A percentile compares a stretch with the other conserved stretches of the same genome.
Evolutionary conservation across 148 eudicot species (phyloP).

Genomic region (Euryodendron excelsum): DNA sequence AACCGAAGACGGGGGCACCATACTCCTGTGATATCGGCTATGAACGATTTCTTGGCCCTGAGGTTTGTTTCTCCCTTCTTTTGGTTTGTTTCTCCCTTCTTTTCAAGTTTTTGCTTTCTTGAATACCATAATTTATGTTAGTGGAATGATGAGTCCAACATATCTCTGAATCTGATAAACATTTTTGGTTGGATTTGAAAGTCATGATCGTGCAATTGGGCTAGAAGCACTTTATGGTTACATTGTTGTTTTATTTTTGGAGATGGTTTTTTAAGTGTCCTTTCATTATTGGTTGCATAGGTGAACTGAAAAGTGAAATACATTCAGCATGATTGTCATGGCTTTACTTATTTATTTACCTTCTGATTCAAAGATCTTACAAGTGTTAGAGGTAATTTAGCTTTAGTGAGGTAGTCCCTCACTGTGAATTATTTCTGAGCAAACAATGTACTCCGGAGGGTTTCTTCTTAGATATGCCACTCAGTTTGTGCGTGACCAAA

Average conservation of each 20-base stretch:
- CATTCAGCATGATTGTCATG: not conserved
- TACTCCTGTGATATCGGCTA: conserved; percentile 94
- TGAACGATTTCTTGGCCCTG: conserved; percentile 97
- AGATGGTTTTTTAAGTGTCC: too few species aligned
- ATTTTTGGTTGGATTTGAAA: not conserved
- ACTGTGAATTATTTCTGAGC: not conserved
- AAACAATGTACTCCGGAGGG: not conserved
- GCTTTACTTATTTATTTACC: not conserved
- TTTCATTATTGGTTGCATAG: not conserved
- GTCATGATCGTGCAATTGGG: not conserved
- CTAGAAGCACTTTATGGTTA: not conserved
- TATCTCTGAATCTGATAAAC: not conserved
- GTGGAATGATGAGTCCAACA: not conserved
- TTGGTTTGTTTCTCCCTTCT: too few species aligned
- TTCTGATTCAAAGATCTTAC: not conserved
- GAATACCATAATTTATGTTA: not conserved
- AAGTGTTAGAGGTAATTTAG: not conserved
- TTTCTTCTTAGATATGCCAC: not conserved
- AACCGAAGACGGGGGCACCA: conserved; percentile 97
- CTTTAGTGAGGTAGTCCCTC: not conserved
- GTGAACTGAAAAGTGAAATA: not conserved
- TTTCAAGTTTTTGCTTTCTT: not conserved
- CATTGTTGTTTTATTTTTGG: not conserved
- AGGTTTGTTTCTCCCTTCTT: conserved; percentile 48
- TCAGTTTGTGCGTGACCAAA: too few species aligned